phyloP scores from a whole-genome alignment of 225 moss, liverwort and hornwort genomes.

The Bryum argenteum region DNA sequence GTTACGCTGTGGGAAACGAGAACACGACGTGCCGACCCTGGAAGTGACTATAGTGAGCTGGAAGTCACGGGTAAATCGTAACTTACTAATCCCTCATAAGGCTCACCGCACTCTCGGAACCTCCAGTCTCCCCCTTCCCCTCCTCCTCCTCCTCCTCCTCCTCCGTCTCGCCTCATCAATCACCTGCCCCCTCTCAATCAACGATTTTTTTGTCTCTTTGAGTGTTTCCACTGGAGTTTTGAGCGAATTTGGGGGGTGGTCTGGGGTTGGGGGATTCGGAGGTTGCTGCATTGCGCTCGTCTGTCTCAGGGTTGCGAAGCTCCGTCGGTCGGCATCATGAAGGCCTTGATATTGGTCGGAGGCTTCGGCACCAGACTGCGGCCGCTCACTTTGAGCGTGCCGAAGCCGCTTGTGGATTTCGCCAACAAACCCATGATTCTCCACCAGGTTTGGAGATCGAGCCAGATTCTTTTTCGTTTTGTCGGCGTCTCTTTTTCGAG shows the following conservation, averaged over 20 bases:
- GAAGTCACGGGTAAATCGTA: not conserved
- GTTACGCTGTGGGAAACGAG: no score
- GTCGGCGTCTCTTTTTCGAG: no score
- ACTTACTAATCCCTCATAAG: slow-evolving; percentile 1
- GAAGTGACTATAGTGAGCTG: not conserved
- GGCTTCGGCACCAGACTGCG: slow-evolving; percentile 65
- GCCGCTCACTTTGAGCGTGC: slow-evolving; percentile 68
- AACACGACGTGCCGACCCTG: not conserved
- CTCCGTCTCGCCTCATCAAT: no score
- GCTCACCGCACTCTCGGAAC: not conserved
- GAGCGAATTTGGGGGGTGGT: no score
- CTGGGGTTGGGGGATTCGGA: no score
- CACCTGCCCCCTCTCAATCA: no score
- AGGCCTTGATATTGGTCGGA: slow-evolving; percentile 69
- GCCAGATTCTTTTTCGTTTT: no score
- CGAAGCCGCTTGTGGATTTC: slow-evolving; percentile 66
- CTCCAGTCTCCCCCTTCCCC: not conserved
- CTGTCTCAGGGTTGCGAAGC: not conserved
- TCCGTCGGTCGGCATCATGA: slow-evolving; percentile 39
- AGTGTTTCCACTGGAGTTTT: no score
- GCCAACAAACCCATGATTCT: slow-evolving; percentile 75
- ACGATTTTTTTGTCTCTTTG: no score
- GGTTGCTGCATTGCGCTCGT: not conserved
- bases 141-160: not conserved
- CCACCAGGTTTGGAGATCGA: slow-evolving; percentile 43